Conservation (phyloP, 2,329 filamentous ascomycete genomes). For the Didymella pomorum region DNA sequence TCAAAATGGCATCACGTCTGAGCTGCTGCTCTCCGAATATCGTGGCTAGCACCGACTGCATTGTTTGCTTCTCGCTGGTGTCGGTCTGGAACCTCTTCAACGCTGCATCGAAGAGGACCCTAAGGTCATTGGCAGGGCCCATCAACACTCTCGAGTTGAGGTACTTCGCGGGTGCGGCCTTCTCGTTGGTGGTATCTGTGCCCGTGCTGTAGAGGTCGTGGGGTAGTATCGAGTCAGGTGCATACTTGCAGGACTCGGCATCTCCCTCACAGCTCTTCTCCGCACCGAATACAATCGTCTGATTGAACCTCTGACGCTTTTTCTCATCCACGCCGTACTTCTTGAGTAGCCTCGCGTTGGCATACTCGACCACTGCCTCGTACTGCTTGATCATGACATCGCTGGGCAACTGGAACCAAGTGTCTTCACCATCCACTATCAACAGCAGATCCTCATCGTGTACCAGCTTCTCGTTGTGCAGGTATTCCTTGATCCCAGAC, state of each 20-base stretch:
- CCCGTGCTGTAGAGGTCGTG: conserved; percentile 58
- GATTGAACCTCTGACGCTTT: conserved; percentile 50
- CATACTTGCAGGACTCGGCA: conserved; percentile 61
- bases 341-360: conserved; percentile 61
- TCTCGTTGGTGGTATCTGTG: conserved; percentile 48
- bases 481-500: conserved; percentile 56
- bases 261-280: conserved; percentile 61
- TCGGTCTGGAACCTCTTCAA: conserved; percentile 48
- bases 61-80: conserved; percentile 42
- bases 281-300: conserved; percentile 65
- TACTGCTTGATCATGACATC: conserved; percentile 70
- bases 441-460: conserved; percentile 68
- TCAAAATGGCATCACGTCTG: conserved; percentile 52
- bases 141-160: conserved; percentile 60
- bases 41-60: conserved; percentile 58
- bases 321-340: conserved; percentile 55
- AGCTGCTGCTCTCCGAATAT: conserved; percentile 65
- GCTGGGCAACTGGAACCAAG: conserved; percentile 71
- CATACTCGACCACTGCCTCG: conserved; percentile 61
- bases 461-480: conserved; percentile 58
- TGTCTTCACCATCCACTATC: conserved; percentile 69
- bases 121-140: conserved; percentile 60
- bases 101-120: conserved; percentile 56
- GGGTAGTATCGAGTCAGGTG: conserved; percentile 61
- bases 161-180: conserved; percentile 50